Base-by-base conservation (phyloP, 2,329 filamentous ascomycete genomes). In the Aureobasidium sp. region DNA sequence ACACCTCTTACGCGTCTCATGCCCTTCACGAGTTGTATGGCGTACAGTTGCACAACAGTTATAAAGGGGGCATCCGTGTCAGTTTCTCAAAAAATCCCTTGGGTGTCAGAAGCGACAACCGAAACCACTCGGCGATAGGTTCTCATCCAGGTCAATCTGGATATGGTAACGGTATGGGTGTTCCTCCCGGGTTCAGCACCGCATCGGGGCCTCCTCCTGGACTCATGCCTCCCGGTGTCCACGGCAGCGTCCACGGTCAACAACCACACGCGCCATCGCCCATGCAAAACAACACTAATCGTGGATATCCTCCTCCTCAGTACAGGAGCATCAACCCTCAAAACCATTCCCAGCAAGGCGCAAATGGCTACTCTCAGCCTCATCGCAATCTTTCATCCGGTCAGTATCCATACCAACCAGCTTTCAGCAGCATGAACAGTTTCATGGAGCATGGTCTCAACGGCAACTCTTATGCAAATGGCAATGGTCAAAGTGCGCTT, bases 31-130 rank as follows among this genome's bases (percentile, higher is more conserved):
- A 97, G 62, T 81, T 97, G 1, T 97, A 97, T 70, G 94, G 94
- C 0, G 85, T 88, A 55, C 86, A 84, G 53, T 82, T 97, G 36
- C 91, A 92, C 72, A 97, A 96, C 76, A 96, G 91, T 70, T 84
- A 91, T 71, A 97, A 96, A 73, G 93, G 93, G 7, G 94, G 94
- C 37, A 97, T 99, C 69, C 87, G 94, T 27, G 80, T 99, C 62
- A 96, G 91, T 75, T 99, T 97, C 75, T 97, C 93, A 34, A 97
- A 97, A 79, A 97, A 97, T 69, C 94, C 94, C 0, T 82, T 97
- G 1, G 94, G 94, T 25, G 93, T 97, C 31, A 88, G 94, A 49
- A 91, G 89, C 1, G 86, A 85, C 29, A 57, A 44, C 27, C 20
- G 39, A 45, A 57, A 45, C 7, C 53, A 57, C 20, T 8, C 53